Percentiles rank a stretch among this genome's conserved stretches.
These are phyloP conservation scores for Eucalyptus tenuipes DNA, from an alignment of 345 rosid genomes.

Conservation along the genomic window DNA sequence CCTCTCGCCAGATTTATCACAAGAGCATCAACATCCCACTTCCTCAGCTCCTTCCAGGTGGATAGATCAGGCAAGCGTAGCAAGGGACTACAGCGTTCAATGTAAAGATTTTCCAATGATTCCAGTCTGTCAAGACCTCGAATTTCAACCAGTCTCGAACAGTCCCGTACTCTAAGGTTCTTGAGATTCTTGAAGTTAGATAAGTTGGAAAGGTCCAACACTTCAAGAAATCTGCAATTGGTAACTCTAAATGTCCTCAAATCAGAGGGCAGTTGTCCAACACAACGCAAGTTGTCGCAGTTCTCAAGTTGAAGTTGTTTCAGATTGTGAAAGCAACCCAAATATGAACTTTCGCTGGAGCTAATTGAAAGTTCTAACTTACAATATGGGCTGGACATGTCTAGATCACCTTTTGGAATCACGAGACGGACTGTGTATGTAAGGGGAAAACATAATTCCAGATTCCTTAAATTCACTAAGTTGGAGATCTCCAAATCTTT, in stretches of 20 bases:
- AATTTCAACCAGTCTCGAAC: background rate
- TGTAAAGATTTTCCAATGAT: background rate
- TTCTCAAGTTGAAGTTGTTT: accelerated
- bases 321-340: accelerated
- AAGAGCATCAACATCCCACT: background rate
- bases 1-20: accelerated
- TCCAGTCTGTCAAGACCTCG: background rate
- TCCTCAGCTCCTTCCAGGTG: accelerated
- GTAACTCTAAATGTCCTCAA: accelerated
- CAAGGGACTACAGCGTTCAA: accelerated
- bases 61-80: background rate
- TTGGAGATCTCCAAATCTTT: too few relatives aligned
- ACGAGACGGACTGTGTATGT: accelerated
- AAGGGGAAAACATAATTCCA: too few relatives aligned
- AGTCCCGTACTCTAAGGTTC: accelerated
- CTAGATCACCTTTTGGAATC: accelerated
- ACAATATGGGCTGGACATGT: background rate
- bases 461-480: too few relatives aligned
- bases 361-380: background rate
- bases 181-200: background rate
- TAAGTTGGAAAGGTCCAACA: background rate
- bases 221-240: background rate
- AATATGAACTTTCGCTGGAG: background rate
- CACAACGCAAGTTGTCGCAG: background rate
- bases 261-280: background rate